Percentiles rank a stretch among this genome's conserved stretches.
Evolutionary conservation across 208 protist species (phyloP).

Genomic region (Vickermania ingenoplastis): DNA sequence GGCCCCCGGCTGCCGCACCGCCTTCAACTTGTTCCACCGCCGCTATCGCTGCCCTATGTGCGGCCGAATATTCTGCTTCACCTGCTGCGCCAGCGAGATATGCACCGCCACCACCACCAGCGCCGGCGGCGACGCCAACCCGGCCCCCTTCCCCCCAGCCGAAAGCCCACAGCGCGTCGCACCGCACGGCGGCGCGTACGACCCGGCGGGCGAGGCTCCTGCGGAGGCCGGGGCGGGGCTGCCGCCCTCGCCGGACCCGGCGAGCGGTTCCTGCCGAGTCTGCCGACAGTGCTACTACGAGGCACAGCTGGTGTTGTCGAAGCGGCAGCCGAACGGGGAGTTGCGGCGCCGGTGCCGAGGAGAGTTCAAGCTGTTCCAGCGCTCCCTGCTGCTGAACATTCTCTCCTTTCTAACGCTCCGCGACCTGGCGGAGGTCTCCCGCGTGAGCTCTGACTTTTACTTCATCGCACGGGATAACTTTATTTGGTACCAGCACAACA

Average conservation of each 20-base stretch:
- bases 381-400: slow-evolving; percentile 60
- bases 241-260: background rate
- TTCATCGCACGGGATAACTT: slow-evolving; percentile 78
- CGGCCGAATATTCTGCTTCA: slow-evolving; percentile 63
- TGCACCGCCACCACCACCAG: slow-evolving; percentile 7
- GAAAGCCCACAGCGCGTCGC: background rate
- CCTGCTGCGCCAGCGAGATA: slow-evolving; percentile 53
- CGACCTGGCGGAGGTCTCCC: slow-evolving; percentile 40
- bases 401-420: slow-evolving; percentile 48
- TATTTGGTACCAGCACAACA: slow-evolving; percentile 85
- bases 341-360: slow-evolving; percentile 63
- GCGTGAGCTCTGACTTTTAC: slow-evolving; percentile 79
- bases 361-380: slow-evolving; percentile 79
- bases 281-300: slow-evolving; percentile 75
- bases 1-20: slow-evolving; percentile 60
- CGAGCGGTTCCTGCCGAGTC: slow-evolving; percentile 10
- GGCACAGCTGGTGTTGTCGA: slow-evolving; percentile 68
- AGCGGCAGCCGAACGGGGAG: slow-evolving; percentile 48
- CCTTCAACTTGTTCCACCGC: slow-evolving; percentile 76
- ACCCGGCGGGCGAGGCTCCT: background rate
- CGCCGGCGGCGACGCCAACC: background rate
- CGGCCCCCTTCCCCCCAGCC: background rate
- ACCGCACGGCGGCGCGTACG: background rate
- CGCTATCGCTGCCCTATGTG: slow-evolving; percentile 76
- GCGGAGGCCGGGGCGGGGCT: background rate